Conservation (phyloP, 345 rosid species). For the Alliaria petiolata region DNA sequence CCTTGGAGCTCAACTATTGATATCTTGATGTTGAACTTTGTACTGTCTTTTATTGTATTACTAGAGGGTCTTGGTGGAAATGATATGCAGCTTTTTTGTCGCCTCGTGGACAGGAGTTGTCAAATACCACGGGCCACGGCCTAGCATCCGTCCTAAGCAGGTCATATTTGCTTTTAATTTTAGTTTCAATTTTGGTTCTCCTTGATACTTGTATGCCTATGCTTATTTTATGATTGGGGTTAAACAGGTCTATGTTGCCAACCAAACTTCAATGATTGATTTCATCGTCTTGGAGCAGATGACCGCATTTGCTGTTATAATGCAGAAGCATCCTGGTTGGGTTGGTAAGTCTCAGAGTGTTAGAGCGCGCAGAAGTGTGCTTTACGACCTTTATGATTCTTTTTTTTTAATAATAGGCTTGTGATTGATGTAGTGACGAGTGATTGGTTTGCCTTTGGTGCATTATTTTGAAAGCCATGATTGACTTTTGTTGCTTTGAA, state of each 20-base stretch:
- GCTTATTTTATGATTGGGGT: slow-evolving; percentile 18
- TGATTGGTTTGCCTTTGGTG: background rate
- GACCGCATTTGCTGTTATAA: slow-evolving; percentile 97
- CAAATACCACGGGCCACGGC: slow-evolving; percentile 94
- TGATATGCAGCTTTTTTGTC: slow-evolving; percentile 98
- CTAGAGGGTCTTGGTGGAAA: slow-evolving; percentile 92
- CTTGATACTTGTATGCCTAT: background rate
- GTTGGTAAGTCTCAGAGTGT: slow-evolving; percentile 79
- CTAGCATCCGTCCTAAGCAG: slow-evolving; percentile 96
- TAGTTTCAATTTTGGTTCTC: background rate
- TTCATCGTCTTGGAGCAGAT: slow-evolving; percentile 92
- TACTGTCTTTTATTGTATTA: slow-evolving; percentile 10
- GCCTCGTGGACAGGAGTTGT: slow-evolving; percentile 99
- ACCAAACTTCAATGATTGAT: slow-evolving; percentile 99
- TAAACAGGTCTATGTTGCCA: slow-evolving; percentile 89
- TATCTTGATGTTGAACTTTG: background rate
- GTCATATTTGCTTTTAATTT: slow-evolving; percentile 30
- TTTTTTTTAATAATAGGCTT: background rate
- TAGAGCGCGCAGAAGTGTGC: no score
- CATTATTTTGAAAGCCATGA: background rate
- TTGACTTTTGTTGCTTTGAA: slow-evolving; percentile 29
- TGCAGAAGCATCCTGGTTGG: slow-evolving; percentile 99
- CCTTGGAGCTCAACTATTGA: background rate
- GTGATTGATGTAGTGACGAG: no score
- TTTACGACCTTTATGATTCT: background rate